phyloP scores from a whole-genome alignment of 495 filamentous ascomycete genomes.

The Aspergillus kassunensis region DNA sequence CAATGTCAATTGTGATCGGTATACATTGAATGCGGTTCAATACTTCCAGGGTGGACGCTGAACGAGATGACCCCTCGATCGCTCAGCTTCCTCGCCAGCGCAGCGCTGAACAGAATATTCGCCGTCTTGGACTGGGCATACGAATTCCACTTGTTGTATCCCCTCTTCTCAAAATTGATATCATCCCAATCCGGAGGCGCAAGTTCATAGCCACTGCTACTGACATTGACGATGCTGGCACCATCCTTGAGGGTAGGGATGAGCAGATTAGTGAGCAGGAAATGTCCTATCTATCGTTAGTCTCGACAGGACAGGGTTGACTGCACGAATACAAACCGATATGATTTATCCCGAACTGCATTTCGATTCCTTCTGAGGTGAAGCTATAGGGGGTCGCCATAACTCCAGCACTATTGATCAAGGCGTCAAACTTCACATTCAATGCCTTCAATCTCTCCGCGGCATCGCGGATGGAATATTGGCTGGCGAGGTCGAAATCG shows the following conservation, averaged over 20 bases:
- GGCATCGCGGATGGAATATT: neutral
- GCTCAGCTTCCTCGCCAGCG: neutral
- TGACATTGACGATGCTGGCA: neutral
- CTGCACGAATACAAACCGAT: neutral
- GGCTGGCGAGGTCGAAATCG: neutral
- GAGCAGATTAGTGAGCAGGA: neutral
- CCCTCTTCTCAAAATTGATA: conserved; percentile 1
- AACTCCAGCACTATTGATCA: neutral
- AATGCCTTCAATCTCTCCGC: neutral
- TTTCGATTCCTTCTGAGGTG: neutral
- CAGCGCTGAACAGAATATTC: conserved; percentile 1
- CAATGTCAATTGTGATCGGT: too few species aligned
- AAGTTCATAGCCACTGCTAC: neutral
- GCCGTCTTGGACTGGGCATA: conserved; percentile 1
- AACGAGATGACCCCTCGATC: neutral
- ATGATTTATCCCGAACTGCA: neutral
- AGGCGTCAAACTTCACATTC: neutral
- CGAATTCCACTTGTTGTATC: conserved; percentile 1
- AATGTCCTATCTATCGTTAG: neutral
- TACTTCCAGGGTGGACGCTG: conserved; percentile 1
- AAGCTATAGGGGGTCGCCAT: neutral
- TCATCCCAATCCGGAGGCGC: neutral
- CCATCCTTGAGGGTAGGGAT: neutral
- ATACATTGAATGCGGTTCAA: too few species aligned
- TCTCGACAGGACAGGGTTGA: neutral